Evolutionary conservation across 768 basidiomycete species (phyloP).

Genomic region (Xerocomellus chrysenteron): DNA sequence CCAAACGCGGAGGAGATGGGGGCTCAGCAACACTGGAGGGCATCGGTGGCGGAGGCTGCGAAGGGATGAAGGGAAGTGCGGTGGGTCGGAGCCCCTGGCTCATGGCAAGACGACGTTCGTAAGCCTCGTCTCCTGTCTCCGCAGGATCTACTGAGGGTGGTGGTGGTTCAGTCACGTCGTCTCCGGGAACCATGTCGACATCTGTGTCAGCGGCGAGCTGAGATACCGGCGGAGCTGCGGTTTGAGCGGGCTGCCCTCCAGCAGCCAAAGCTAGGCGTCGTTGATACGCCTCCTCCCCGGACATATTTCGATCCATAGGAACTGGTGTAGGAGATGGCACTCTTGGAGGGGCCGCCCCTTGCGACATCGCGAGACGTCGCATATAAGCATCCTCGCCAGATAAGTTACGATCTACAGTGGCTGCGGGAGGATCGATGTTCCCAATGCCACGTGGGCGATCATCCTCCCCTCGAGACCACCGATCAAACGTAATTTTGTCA

Average conservation of each 20-base stretch:
- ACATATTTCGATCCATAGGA: slow-evolving; percentile 45
- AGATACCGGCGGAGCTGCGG: slow-evolving; percentile 24
- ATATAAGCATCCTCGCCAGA: slow-evolving; percentile 83
- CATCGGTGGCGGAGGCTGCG: slow-evolving; percentile 18
- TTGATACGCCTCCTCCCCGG: slow-evolving; percentile 80
- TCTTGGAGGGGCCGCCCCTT: slow-evolving; percentile 23
- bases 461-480: slow-evolving; percentile 56
- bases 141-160: slow-evolving; percentile 10
- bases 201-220: slow-evolving; percentile 20
- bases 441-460: slow-evolving; percentile 34
- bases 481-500: slow-evolving; percentile 43
- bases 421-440: slow-evolving; percentile 29
- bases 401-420: slow-evolving; percentile 44
- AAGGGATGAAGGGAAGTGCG: slow-evolving; percentile 29
- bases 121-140: slow-evolving; percentile 68
- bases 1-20: slow-evolving; percentile 52
- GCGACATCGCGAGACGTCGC: slow-evolving; percentile 72
- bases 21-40: slow-evolving; percentile 21
- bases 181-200: slow-evolving; percentile 12
- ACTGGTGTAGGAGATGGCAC: slow-evolving; percentile 34
- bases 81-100: slow-evolving; percentile 39
- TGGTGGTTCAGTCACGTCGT: slow-evolving; percentile 3
- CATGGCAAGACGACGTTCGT: slow-evolving; percentile 61
- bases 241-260: slow-evolving; percentile 20
- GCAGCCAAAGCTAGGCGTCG: slow-evolving; percentile 69